Percentiles rank a stretch among this genome's conserved stretches.
phyloP scores from a whole-genome alignment of 805 yeast genomes.

The Kurtzmaniella fragi region DNA sequence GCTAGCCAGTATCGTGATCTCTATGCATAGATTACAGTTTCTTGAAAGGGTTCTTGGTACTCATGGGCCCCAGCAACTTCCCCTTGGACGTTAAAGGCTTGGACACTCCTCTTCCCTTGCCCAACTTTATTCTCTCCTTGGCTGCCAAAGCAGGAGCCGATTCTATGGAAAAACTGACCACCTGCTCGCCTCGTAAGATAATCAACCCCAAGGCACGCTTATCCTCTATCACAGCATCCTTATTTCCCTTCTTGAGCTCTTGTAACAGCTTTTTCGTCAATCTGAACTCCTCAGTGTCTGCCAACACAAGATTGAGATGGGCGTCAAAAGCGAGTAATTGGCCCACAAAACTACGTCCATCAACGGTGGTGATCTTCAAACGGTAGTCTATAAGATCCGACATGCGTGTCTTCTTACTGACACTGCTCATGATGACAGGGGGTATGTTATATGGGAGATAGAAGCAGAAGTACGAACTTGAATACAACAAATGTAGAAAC shows the following conservation, averaged over 20 bases:
- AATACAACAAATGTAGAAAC: conserved; percentile 14
- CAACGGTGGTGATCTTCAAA: conserved; percentile 69
- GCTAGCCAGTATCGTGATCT: no score
- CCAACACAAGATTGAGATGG: conserved; percentile 79
- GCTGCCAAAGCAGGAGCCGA: conserved; percentile 48
- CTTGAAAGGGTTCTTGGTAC: conserved; percentile 1
- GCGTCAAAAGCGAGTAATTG: conserved; percentile 83
- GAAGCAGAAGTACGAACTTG: conserved; percentile 4
- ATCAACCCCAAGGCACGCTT: conserved; percentile 76
- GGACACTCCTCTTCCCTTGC: conserved; percentile 21
- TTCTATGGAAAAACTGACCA: conserved; percentile 68
- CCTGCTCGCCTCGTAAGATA: conserved; percentile 83
- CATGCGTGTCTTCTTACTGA: conserved; percentile 37
- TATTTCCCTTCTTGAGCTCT: conserved; percentile 26
- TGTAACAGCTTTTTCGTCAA: conserved; percentile 55
- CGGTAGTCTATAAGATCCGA: conserved; percentile 71
- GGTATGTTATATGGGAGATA: background rate
- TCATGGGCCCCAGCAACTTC: conserved; percentile 20
- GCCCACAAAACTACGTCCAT: conserved; percentile 75
- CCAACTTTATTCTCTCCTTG: conserved; percentile 17
- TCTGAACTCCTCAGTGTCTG: conserved; percentile 81
- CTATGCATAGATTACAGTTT: background rate
- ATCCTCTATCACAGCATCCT: conserved; percentile 46
- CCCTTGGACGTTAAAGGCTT: conserved; percentile 29
- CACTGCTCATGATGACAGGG: conserved; percentile 6